A percentile compares a stretch with the other conserved stretches of the same genome.
phyloP scores from a whole-genome alignment of 805 yeast species.

The Metschnikowia matae region DNA sequence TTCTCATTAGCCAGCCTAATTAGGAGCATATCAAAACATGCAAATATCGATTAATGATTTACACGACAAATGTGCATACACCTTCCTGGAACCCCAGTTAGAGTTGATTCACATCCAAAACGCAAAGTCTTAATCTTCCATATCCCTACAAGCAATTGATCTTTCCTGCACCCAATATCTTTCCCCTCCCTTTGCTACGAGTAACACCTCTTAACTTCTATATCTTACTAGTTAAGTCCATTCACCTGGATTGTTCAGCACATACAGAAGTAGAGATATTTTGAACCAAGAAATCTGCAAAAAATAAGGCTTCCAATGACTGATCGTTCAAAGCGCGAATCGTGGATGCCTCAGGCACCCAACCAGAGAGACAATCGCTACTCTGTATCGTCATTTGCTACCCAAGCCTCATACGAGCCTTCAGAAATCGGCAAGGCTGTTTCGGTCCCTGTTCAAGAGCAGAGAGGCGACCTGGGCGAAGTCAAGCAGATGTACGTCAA shows the following conservation, averaged over 20 bases:
- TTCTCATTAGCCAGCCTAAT: slow-evolving; percentile 4
- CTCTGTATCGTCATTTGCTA: slow-evolving; percentile 9
- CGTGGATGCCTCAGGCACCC: slow-evolving; percentile 1
- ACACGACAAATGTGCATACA: background rate
- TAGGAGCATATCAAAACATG: slow-evolving; percentile 1
- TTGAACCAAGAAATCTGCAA: background rate
- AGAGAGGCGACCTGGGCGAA: slow-evolving; percentile 6
- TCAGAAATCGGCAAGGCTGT: slow-evolving; percentile 23
- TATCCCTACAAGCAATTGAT: background rate
- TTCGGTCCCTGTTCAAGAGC: slow-evolving; percentile 9
- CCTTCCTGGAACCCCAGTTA: background rate
- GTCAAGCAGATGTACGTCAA: slow-evolving; percentile 13
- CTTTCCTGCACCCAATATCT: background rate
- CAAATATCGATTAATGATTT: background rate
- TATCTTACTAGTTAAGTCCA: too few relatives aligned
- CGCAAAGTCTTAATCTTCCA: background rate
- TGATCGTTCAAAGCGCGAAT: background rate
- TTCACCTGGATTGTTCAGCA: too few relatives aligned
- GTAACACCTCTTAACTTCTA: background rate
- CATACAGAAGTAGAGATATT: background rate
- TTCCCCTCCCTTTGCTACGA: background rate
- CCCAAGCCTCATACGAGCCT: slow-evolving; percentile 15
- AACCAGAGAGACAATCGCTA: slow-evolving; percentile 1
- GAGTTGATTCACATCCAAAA: background rate
- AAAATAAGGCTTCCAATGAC: background rate